A percentile compares a stretch with the other conserved stretches of the same genome.
Conservation (phyloP, 2,329 filamentous ascomycete species). For the Cercospora zeae-maydis region DNA sequence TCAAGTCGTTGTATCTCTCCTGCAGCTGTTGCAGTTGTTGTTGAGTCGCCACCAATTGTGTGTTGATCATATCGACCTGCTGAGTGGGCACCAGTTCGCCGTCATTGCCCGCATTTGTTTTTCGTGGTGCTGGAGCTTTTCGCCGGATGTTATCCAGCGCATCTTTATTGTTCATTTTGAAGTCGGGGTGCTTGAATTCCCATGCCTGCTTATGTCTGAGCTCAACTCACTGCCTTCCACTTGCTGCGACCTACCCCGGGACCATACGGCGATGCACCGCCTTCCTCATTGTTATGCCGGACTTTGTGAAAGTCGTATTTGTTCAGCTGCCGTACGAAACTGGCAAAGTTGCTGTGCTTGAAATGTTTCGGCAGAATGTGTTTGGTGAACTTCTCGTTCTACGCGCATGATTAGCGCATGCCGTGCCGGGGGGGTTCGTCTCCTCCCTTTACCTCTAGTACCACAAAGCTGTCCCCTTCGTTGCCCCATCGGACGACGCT, state of each 20-base stretch:
- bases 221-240: constrained; percentile 9
- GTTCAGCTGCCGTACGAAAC: constrained; percentile 67
- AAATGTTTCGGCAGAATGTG: constrained; percentile 96
- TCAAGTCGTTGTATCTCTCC: constrained; percentile 77
- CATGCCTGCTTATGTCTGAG: constrained; percentile 60
- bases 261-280: constrained; percentile 75
- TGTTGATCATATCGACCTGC: constrained; percentile 84
- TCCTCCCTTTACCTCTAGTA: constrained; percentile 70
- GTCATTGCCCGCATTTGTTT: constrained; percentile 62
- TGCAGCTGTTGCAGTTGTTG: constrained; percentile 87
- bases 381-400: constrained; percentile 99
- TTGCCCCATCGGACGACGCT: constrained; percentile 94
- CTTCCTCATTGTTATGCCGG: constrained; percentile 83
- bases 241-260: constrained; percentile 57
- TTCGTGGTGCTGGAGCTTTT: constrained; percentile 89
- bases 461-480: constrained; percentile 91
- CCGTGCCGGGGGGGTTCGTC: neutral
- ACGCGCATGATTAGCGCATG: constrained; percentile 15
- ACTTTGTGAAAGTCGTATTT: constrained; percentile 87
- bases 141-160: constrained; percentile 93
- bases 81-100: constrained; percentile 69
- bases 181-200: constrained; percentile 98
- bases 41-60: constrained; percentile 83
- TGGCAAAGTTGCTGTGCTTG: constrained; percentile 86
- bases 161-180: constrained; percentile 92